Conservation (phyloP, 495 filamentous ascomycete species). For the Penicillium desertorum region DNA sequence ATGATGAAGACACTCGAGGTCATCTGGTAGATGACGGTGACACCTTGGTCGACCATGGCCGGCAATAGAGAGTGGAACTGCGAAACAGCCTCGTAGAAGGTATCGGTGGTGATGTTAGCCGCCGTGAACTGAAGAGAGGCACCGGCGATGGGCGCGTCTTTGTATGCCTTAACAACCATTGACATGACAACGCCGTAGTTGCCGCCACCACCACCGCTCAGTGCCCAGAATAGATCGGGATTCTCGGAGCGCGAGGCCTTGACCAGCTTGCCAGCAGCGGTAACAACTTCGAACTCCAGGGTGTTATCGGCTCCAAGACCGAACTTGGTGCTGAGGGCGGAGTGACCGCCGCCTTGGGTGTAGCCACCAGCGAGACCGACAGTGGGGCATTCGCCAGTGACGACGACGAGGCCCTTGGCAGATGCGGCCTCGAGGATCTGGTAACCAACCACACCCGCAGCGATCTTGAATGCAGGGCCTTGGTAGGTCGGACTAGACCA, state of each 20-base stretch:
- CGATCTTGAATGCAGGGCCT: slow-evolving; percentile 56
- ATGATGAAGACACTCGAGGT: slow-evolving; percentile 47
- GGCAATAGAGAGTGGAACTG: slow-evolving; percentile 48
- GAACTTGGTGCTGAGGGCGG: slow-evolving; percentile 49
- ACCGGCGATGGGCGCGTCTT: slow-evolving; percentile 38
- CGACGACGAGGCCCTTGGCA: slow-evolving; percentile 29
- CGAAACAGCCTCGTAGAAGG: slow-evolving; percentile 45
- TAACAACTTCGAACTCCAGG: slow-evolving; percentile 63
- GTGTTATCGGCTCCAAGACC: slow-evolving; percentile 66
- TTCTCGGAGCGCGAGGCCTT: slow-evolving; percentile 54
- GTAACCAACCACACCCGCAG: slow-evolving; percentile 52
- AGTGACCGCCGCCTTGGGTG: slow-evolving; percentile 63
- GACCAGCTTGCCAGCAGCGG: slow-evolving; percentile 50
- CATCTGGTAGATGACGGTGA: slow-evolving; percentile 49
- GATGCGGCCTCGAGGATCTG: slow-evolving; percentile 51
- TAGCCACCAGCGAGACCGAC: slow-evolving; percentile 57
- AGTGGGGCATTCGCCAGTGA: slow-evolving; percentile 41
- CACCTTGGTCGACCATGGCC: slow-evolving; percentile 51
- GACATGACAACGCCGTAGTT: slow-evolving; percentile 63
- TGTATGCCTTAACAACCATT: slow-evolving; percentile 48
- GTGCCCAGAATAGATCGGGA: slow-evolving; percentile 66
- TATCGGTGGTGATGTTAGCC: slow-evolving; percentile 33
- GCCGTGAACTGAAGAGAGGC: slow-evolving; percentile 32
- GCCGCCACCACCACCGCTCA: slow-evolving; percentile 64
- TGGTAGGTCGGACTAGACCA: slow-evolving; percentile 44